phyloP scores from a whole-genome alignment of 371 early-diverging fungal genomes.

The Mortierella sp. region DNA sequence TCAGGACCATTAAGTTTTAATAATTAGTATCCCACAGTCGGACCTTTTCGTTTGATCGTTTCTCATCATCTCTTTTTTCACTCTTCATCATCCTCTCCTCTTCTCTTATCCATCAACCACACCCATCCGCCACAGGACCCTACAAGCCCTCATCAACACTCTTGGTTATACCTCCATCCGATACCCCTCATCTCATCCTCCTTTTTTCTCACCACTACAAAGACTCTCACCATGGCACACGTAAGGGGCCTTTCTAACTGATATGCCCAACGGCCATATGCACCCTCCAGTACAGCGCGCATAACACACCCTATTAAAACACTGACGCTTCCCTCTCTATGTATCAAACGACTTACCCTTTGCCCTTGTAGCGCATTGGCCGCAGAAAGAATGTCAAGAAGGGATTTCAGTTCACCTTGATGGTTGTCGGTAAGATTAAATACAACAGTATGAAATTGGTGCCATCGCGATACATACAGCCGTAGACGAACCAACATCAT shows the following conservation, averaged over 20 bases:
- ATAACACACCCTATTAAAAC: neutral
- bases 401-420: constrained; percentile 95
- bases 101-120: too few species aligned
- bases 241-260: constrained; percentile 6
- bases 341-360: neutral
- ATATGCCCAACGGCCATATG: neutral
- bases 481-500: too few species aligned
- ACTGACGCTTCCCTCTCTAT: neutral
- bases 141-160: too few species aligned
- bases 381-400: constrained; percentile 97
- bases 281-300: too few species aligned
- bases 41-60: neutral
- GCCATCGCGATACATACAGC: too few species aligned
- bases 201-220: neutral
- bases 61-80: neutral
- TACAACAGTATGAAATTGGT: too few species aligned
- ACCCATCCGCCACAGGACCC: too few species aligned
- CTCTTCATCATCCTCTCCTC: neutral
- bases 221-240: constrained; percentile 28
- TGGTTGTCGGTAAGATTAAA: constrained; percentile 98
- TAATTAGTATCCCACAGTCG: constrained; percentile 3
- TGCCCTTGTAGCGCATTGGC: constrained; percentile 56
- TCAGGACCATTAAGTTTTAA: neutral
- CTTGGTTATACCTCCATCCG: neutral
- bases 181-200: neutral